Evolutionary conservation across 176 grass and related monocot genomes (phyloP), one percentile per base, ranked within the genome.

Genomic region (Tillandsia fasciculata): DNA sequence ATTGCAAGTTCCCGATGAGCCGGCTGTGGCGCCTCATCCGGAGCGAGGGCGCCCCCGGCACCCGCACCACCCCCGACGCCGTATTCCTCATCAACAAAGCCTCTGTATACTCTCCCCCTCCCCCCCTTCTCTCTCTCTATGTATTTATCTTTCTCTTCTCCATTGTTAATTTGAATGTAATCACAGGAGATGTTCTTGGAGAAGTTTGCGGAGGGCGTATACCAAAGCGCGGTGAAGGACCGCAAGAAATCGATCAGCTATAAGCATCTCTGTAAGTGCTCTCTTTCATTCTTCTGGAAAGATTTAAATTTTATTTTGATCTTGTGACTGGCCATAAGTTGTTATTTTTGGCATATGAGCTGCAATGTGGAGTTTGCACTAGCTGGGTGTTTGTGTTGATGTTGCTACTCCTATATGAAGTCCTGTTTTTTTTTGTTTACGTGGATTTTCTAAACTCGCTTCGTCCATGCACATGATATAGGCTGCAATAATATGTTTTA

Each of bases 11-110:
- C 83, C 83, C 88, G 2, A 75, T 85, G 85, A 33, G 80, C 64
- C 75, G 83, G 59, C 66, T 96, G 54, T 71, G 88, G 80, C 73
- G 74, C 70, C 80, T 96, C 61, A 82, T 96, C 80, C 85, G 87
- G 3, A 73, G 59, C 53, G 83, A 91, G 72, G 91, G 84, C 52
- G 72, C 63, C 2, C 42, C 71, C 29, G 51, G 22, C 51, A 81
- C 83, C 12, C 81, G 83, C 53, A 68, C 85, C 52, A 78, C 81
- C 76, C 73, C 50, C 1, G 88, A 92, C 8, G 79, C 88, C 4
- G 83, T 96, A 61, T 92, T 96, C 77, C 86, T 96, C 86, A 73
- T 96, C 88, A 96, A 84, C 64, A 96, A 89, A 65, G 88, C 92
- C 28, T 85, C 88, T 1, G 87, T 96, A 83, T 52, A 64, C 52